Base-by-base conservation (phyloP, 345 rosid genomes). In the Linum lewisii region DNA sequence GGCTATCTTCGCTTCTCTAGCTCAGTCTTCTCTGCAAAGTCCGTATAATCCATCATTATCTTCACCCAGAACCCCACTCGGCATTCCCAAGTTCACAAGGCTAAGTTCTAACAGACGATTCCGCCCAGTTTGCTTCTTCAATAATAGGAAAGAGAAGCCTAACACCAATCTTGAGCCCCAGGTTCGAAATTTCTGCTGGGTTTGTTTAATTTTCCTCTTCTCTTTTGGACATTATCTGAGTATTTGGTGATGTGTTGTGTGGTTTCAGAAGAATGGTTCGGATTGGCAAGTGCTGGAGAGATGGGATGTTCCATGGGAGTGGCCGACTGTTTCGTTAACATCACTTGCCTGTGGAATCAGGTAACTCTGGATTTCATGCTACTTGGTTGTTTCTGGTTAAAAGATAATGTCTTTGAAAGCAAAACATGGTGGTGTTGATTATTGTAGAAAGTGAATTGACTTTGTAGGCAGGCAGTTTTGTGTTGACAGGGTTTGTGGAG, bases 231-330 rank as follows among this genome's bases (percentile, higher is more conserved):
- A 7, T 13, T 42, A 13, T 51, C 3, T 34, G 22, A 24, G 29
- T 63, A 20, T 15, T 21, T 15, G 58, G 53, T 24, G 23, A 54
- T 21, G 6, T 21, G 13, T 4, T 29, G 57, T 26, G 34, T 25
- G 2, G 16, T 63, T 50, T 24, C 42, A 77, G 81, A 73, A 63
- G 56, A 58, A 54, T 25, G 72, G 69, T 64, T 59, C 69, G 60
- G 80, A 76, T 18, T 86, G 90, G 95, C 80, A 82, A 14, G 73
- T 86, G 34, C 79, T 88, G 37, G 29, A 83, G 78, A 73, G 90
- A 63, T 92, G 98, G 98, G 85, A 92, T 45, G 95, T 83, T 47
- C 98, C 98, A 15, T 92, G 98, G 96, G 73, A 74, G 58, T 88
- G 98, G 98, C 84, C 75, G 51, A 86, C 96, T 37, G 83, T 77